A percentile compares a stretch with the other conserved stretches of the same genome.
Evolutionary conservation across 139 green algal genomes (phyloP).

Genomic region (Chlorokybus atmophyticus): DNA sequence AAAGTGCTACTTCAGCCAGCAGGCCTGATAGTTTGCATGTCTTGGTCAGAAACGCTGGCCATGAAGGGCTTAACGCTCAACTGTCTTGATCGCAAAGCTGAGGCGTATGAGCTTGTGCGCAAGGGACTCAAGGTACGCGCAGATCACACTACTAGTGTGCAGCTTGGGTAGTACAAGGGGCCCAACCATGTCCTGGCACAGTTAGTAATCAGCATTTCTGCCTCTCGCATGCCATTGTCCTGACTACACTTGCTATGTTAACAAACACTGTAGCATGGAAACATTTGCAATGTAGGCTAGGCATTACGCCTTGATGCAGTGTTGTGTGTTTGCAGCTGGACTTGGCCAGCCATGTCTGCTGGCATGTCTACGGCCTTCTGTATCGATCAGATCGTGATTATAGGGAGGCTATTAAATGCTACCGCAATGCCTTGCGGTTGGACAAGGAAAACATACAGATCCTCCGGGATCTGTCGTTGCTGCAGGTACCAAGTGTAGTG

Average conservation of each 20-base stretch:
- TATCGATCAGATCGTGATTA: constrained; percentile 88
- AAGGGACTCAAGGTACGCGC: constrained; percentile 63
- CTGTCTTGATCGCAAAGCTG: constrained; percentile 47
- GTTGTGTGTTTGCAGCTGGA: constrained; percentile 35
- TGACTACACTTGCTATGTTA: too few relatives aligned
- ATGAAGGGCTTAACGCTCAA: constrained; percentile 93
- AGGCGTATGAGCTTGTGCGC: constrained; percentile 86
- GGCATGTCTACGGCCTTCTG: constrained; percentile 96
- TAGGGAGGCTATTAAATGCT: constrained; percentile 97
- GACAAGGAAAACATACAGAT: constrained; percentile 91
- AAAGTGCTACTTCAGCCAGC: too few relatives aligned
- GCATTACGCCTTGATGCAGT: too few relatives aligned
- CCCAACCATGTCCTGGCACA: too few relatives aligned
- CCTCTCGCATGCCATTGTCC: too few relatives aligned
- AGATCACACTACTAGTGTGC: too few relatives aligned
- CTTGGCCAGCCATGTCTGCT: constrained; percentile 86
- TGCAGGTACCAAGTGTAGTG: too few relatives aligned
- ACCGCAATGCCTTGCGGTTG: constrained; percentile 84
- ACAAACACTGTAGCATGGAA: too few relatives aligned
- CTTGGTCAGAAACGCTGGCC: constrained; percentile 67
- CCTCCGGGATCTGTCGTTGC: constrained; percentile 68
- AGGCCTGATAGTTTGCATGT: background rate
- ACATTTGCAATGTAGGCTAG: too few relatives aligned
- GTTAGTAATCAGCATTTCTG: too few relatives aligned
- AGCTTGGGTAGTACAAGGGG: too few relatives aligned